Evolutionary conservation across 225 moss, liverwort and hornwort genomes (phyloP), one percentile per base, ranked within the genome.

Genomic region (Pseudisothecium myosuroides): DNA sequence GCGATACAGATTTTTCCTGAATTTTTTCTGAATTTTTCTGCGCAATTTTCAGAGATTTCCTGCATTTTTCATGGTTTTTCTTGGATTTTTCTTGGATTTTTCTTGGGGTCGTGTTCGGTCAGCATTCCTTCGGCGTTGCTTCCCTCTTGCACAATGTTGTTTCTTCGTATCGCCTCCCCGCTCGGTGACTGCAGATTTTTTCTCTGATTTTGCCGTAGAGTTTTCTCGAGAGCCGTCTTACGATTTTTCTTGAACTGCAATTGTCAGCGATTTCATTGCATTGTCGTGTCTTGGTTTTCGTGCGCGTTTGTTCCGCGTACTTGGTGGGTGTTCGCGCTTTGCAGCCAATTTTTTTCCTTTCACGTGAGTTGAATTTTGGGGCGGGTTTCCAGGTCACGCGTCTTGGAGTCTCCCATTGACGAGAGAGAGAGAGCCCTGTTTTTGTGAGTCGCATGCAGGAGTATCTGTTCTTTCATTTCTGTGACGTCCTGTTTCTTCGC

Each of bases 1-100:
- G 31, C 4, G 5, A 3, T 2, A 1, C 5, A 16, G 14, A 52
- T 41, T 8, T 61, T 39, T 17, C 0, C 68, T 4, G 8, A 43
- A 45, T 6, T 68, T 58, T 68, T 26, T 4, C 41, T 2, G 81
- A 27, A 16, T 16, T 49, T 47, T n/a, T 67, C 28, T n/a, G 14
- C n/a, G n/a, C 52, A n/a, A 19, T n/a, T 83, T 52, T 13, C 52
- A 54, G 12, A 18, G 2, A 27, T n/a, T 68, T 41, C 49, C 55
- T 19, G 84, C 11, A 52, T 19, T 83, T 83, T 67, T 19, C 52
- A 5, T 32, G n/a, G 2, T 67, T 55, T n/a, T n/a, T n/a, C n/a
- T n/a, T n/a, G n/a, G n/a, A n/a, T n/a, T n/a, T n/a, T 68, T 28
- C 28, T 55, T 83, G 52, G 7, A 18, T 52, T 83, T 36, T 69